Conservation (phyloP, 2,329 filamentous ascomycete genomes). For the Aspergillus thermomutatus region DNA sequence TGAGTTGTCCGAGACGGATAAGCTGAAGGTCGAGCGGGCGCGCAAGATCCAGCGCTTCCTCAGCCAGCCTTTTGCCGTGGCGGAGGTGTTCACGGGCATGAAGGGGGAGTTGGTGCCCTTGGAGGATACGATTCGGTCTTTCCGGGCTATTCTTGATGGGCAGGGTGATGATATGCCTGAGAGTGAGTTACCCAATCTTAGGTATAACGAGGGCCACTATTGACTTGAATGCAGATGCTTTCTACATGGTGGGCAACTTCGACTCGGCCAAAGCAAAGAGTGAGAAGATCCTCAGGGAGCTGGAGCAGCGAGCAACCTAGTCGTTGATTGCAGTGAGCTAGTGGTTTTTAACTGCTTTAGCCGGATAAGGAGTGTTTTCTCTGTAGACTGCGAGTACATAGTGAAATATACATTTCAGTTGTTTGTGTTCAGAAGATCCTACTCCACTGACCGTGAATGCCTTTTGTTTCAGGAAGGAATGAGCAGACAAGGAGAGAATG, state of each 20-base stretch:
- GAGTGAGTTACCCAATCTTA: constrained; percentile 52
- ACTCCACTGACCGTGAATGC: too few relatives aligned
- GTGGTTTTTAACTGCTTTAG: too few relatives aligned
- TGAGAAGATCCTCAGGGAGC: constrained; percentile 98
- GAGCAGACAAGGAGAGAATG: too few relatives aligned
- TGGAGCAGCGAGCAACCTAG: constrained; percentile 54
- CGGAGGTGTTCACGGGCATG: constrained; percentile 70
- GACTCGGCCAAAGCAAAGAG: constrained; percentile 91
- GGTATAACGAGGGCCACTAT: constrained; percentile 19
- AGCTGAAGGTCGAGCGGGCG: constrained; percentile 99
- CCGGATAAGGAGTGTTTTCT: too few relatives aligned
- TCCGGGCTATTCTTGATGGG: constrained; percentile 94
- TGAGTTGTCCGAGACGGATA: constrained; percentile 97
- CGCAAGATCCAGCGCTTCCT: constrained; percentile 99
- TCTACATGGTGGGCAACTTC: constrained; percentile 99
- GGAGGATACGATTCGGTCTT: constrained; percentile 95
- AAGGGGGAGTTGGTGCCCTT: constrained; percentile 96
- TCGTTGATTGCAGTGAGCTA: too few relatives aligned
- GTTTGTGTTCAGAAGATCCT: too few relatives aligned
- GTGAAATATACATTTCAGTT: too few relatives aligned
- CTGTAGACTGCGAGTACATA: too few relatives aligned
- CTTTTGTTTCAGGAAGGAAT: too few relatives aligned
- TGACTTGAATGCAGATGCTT: constrained; percentile 49
- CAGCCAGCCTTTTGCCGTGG: constrained; percentile 95
- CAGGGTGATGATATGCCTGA: constrained; percentile 96